Conservation (phyloP, 345 rosid species). For the Acer saccharum region DNA sequence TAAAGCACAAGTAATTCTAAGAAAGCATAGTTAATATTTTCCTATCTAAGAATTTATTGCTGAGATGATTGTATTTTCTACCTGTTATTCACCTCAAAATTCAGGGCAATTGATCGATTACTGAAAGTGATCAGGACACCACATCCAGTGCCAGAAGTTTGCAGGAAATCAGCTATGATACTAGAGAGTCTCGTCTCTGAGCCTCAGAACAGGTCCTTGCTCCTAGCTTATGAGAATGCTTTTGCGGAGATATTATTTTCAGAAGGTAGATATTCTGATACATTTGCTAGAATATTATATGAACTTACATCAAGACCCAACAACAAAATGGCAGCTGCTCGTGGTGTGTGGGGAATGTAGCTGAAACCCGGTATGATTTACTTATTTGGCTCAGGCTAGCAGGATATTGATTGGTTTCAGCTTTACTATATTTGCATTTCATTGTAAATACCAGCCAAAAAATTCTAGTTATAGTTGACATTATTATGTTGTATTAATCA, state of each 20-base stretch:
- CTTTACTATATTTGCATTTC: not conserved
- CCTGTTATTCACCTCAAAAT: constrained; percentile 14
- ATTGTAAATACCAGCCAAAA: constrained; percentile 17
- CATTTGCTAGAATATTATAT: constrained; percentile 86
- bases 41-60: not conserved
- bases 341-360: constrained; percentile 94
- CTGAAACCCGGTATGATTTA: constrained; percentile 8
- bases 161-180: constrained; percentile 94
- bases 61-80: constrained; percentile 2
- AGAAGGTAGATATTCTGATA: constrained; percentile 82
- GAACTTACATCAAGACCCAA: constrained; percentile 90
- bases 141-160: constrained; percentile 92
- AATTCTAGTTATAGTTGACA: not conserved
- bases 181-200: constrained; percentile 88
- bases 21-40: constrained; percentile 1
- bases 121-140: constrained; percentile 81
- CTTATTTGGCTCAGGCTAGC: constrained; percentile 2
- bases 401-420: constrained; percentile 2
- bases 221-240: constrained; percentile 85
- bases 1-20: not conserved
- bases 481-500: not conserved
- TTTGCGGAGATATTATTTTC: constrained; percentile 90
- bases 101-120: constrained; percentile 93
- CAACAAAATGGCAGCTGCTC: constrained; percentile 79
- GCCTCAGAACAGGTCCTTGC: constrained; percentile 81